These are phyloP conservation scores for Xylaria castorea DNA, from an alignment of 495 filamentous ascomycete genomes.

Conservation along the genomic window DNA sequence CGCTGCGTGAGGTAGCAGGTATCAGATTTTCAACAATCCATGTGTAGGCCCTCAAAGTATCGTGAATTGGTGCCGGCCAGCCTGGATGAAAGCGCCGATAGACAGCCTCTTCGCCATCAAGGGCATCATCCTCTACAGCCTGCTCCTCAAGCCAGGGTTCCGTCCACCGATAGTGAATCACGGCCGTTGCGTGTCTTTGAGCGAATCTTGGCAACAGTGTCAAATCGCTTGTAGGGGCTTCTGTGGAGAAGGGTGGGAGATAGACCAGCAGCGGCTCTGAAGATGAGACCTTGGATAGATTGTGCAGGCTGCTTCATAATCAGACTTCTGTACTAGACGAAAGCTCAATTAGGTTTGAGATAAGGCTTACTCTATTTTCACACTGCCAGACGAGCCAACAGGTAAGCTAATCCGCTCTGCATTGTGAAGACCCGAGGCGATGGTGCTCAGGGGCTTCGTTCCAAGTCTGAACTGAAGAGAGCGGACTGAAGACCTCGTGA, in stretches of 20 bases:
- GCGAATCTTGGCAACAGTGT: constrained; percentile 42
- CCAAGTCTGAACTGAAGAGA: constrained; percentile 18
- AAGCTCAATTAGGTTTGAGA: neutral
- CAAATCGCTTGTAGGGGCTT: constrained; percentile 21
- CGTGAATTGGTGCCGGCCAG: constrained; percentile 60
- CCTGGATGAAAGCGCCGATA: constrained; percentile 27
- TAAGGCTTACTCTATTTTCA: constrained; percentile 38
- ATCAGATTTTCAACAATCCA: constrained; percentile 51
- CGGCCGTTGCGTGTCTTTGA: constrained; percentile 41
- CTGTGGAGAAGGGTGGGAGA: constrained; percentile 44
- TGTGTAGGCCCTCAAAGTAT: constrained; percentile 52
- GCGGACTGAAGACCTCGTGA: constrained; percentile 63
- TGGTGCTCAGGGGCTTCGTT: constrained; percentile 29
- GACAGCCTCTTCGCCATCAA: constrained; percentile 20
- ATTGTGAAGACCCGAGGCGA: constrained; percentile 24
- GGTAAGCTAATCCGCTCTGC: constrained; percentile 33
- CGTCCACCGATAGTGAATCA: constrained; percentile 53
- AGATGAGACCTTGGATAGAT: constrained; percentile 37
- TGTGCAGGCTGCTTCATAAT: constrained; percentile 40
- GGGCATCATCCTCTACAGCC: neutral
- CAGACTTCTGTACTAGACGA: neutral
- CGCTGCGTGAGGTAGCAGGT: constrained; percentile 20
- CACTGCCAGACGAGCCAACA: constrained; percentile 38
- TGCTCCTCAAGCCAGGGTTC: constrained; percentile 12
- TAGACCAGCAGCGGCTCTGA: constrained; percentile 44